A percentile compares a stretch with the other conserved stretches of the same genome.
These are phyloP conservation scores for Trypanosomatidae sp. DNA, from an alignment of 208 protist genomes.

Conservation along the genomic window DNA sequence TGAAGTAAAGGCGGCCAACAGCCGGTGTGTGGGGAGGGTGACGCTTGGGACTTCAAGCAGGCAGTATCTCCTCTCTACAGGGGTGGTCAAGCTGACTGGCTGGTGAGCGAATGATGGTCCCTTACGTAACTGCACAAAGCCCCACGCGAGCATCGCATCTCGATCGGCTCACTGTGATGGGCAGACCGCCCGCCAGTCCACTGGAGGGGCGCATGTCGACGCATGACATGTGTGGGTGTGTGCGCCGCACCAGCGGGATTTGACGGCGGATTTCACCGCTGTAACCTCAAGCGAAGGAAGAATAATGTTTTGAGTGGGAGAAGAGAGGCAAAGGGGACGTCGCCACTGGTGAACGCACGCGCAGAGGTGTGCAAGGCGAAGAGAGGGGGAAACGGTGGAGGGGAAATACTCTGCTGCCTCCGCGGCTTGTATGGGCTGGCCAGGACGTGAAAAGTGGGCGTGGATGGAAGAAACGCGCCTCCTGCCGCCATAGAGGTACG, in stretches of 20 bases:
- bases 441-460: neutral
- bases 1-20: constrained; percentile 39
- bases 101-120: neutral
- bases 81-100: neutral
- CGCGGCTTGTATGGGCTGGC: too few relatives aligned
- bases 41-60: neutral
- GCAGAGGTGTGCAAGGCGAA: neutral
- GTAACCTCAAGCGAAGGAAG: neutral
- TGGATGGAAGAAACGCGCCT: neutral
- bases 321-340: neutral
- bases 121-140: neutral
- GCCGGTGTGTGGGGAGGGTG: neutral
- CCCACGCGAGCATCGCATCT: neutral
- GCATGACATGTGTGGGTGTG: neutral
- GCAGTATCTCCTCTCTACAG: neutral
- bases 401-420: neutral
- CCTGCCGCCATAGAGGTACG: neutral
- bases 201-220: too few relatives aligned
- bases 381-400: neutral
- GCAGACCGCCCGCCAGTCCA: neutral
- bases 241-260: neutral
- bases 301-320: neutral
- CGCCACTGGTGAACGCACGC: neutral
- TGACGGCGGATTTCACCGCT: neutral
- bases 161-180: neutral